phyloP scores from a whole-genome alignment of 2,329 filamentous ascomycete genomes.

The Colletotrichum sp. region DNA sequence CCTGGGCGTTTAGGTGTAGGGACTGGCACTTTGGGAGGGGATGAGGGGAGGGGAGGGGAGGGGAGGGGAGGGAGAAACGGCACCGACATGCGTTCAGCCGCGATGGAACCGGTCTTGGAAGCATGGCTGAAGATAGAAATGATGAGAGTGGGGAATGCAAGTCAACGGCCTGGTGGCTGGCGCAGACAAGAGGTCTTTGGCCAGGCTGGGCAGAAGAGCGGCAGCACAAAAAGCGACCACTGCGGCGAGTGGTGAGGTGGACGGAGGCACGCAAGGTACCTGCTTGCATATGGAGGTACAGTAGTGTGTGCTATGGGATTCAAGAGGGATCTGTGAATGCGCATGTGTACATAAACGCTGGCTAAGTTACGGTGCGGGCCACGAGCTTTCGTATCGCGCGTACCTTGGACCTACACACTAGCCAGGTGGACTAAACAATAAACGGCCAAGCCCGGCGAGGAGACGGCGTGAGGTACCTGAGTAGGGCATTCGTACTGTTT shows the following conservation, averaged over 20 bases:
- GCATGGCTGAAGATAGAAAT: conserved; percentile 16
- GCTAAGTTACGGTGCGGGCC: background rate
- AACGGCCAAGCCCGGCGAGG: conserved; percentile 1
- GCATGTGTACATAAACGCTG: background rate
- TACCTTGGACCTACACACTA: conserved; percentile 5
- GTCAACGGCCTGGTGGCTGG: conserved; percentile 17
- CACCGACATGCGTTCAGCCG: conserved; percentile 16
- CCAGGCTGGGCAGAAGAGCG: background rate
- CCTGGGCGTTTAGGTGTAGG: background rate
- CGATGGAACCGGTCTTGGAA: conserved; percentile 18
- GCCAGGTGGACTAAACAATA: conserved; percentile 1
- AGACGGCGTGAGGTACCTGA: conserved; percentile 17
- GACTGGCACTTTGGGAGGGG: background rate
- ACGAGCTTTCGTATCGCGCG: conserved; percentile 13
- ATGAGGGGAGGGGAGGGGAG: background rate
- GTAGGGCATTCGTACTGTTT: conserved; percentile 4
- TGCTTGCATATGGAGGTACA: conserved; percentile 10
- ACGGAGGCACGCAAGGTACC: conserved; percentile 12
- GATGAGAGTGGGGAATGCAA: conserved; percentile 14
- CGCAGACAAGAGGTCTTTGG: background rate
- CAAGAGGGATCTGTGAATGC: conserved; percentile 14
- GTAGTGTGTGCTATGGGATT: conserved; percentile 17
- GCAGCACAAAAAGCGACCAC: background rate
- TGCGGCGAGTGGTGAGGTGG: background rate
- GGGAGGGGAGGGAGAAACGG: conserved; percentile 9